Percentiles rank a stretch among this genome's conserved stretches.
phyloP scores from a whole-genome alignment of 768 basidiomycete species.

The Lyophyllum shimeji region DNA sequence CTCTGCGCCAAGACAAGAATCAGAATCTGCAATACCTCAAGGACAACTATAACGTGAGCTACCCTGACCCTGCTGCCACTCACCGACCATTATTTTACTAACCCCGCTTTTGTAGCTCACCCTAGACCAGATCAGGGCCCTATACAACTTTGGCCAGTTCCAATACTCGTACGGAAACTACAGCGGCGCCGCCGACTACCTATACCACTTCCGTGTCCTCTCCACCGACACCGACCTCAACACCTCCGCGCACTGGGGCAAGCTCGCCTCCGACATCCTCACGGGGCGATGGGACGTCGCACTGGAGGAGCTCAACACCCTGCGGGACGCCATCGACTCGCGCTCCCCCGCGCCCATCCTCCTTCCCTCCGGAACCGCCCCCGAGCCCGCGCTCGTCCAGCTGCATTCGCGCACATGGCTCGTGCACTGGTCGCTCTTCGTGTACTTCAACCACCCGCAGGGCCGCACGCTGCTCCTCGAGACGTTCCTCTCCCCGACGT shows the following conservation, averaged over 20 bases:
- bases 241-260: constrained; percentile 98
- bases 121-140: constrained; percentile 89
- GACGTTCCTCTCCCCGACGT: constrained; percentile 93
- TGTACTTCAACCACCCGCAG: constrained; percentile 95
- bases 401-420: constrained; percentile 96
- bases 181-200: constrained; percentile 93
- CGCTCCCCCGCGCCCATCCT: constrained; percentile 56
- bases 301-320: constrained; percentile 89
- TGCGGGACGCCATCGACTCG: constrained; percentile 91
- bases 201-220: constrained; percentile 98
- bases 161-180: constrained; percentile 99
- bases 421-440: constrained; percentile 96
- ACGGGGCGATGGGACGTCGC: constrained; percentile 95
- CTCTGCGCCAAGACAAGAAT: constrained; percentile 93
- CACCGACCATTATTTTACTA: background rate
- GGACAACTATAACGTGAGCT: constrained; percentile 85
- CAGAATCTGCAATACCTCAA: constrained; percentile 94
- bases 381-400: constrained; percentile 78
- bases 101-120: constrained; percentile 61
- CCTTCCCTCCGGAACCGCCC: constrained; percentile 31
- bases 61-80: too few relatives aligned
- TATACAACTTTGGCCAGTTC: constrained; percentile 98
- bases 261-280: constrained; percentile 95
- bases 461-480: constrained; percentile 92
- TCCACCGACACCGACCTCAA: constrained; percentile 92